A percentile compares a stretch with the other conserved stretches of the same genome.
phyloP scores from a whole-genome alignment of 164 flowering plant genomes.

The Akebia trifoliata region DNA sequence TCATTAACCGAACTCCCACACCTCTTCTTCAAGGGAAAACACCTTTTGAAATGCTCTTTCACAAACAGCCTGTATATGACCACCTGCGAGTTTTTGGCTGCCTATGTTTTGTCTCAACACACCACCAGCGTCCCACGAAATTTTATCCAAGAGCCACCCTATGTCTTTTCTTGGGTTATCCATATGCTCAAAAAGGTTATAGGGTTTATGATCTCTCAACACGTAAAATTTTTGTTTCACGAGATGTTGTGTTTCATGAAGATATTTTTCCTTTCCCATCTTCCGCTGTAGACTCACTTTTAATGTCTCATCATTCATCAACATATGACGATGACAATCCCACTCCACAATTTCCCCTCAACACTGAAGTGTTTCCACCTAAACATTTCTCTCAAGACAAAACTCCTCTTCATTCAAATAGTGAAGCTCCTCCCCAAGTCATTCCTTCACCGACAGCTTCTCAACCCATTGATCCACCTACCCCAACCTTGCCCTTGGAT shows the following conservation, averaged over 20 bases:
- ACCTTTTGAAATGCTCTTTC: conserved; percentile 16
- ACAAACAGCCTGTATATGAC: conserved; percentile 1
- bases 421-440: no score
- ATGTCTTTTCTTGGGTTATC: conserved; percentile 15
- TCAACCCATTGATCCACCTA: no score
- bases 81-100: conserved; percentile 19
- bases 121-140: conserved; percentile 3
- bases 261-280: neutral
- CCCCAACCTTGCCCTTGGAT: no score
- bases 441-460: no score
- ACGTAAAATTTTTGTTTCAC: neutral
- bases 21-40: conserved; percentile 3
- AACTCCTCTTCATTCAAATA: no score
- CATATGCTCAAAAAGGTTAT: conserved; percentile 14
- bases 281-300: no score
- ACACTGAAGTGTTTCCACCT: no score
- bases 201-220: conserved; percentile 4
- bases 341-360: no score
- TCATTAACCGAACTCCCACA: conserved; percentile 19
- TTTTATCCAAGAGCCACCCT: conserved; percentile 8
- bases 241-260: conserved; percentile 13
- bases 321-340: no score
- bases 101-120: conserved; percentile 13
- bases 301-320: no score
- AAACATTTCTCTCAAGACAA: no score